Base-by-base conservation (phyloP, 2,329 filamentous ascomycete genomes). In the Claviceps pazoutovae region DNA sequence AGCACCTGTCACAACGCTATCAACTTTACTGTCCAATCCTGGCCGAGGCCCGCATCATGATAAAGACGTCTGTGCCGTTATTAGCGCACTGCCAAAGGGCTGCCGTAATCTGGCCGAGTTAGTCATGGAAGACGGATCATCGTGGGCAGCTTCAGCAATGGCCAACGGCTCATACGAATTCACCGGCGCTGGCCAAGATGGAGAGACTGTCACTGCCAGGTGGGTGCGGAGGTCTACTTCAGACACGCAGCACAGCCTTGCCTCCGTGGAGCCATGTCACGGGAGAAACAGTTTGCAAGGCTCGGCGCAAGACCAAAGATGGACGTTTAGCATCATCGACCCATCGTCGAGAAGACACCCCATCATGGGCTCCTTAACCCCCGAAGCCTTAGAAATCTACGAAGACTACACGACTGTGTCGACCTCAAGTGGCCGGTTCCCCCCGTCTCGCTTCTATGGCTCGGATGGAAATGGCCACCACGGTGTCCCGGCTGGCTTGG, bases 251-350 rank as follows among this genome's bases (percentile, higher is more conserved):
- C 54, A 50, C 13, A 56, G 56, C 23, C 44, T 53, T 44, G 50
- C 52, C 17, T 56, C 60, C n/a, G 50, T 53, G 19, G 49, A 53
- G 8, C 56, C 51, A 36, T 47, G 58, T 49, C 56, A 58, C 46
- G 57, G 56, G 51, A 52, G 56, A 16, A 55, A 56, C 6, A 55
- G 64, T 3, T 55, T 63, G 3, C 57, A 59, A 1, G 57, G 65
- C 2, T 55, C 61, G 1, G 34, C n/a, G 51, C 51, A 44, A 37
- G 76, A 79, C 46, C 70, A 67, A 53, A 81, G 79, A 61, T 90
- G 83, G 69, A 87, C 80, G 8, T 91, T 91, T 63, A 88, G 84
- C 68, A 79, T 88, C 55, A 82, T 91, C 59, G 79, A 85, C 58
- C 79, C 84, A 0, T 75, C 76, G 46, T 79, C 77, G 8, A 74